Evolutionary conservation across 2,329 filamentous ascomycete species (phyloP).

Genomic region (Colletotrichum sp.): DNA sequence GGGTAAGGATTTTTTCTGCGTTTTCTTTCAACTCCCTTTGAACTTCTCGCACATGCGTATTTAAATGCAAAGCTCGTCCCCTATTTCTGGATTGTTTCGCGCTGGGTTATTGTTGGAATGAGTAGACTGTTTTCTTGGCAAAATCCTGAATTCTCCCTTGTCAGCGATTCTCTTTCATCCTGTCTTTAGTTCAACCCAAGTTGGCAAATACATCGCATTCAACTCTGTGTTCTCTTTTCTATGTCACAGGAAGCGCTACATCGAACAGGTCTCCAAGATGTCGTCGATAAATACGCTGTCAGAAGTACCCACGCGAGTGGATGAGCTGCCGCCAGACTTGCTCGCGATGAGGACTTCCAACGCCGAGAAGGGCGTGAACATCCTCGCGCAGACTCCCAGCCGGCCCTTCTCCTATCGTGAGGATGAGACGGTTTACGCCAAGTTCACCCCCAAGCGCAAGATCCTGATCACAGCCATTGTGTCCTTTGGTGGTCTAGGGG

Average conservation of each 20-base stretch:
- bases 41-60: background rate
- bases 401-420: constrained; percentile 13
- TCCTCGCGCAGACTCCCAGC: constrained; percentile 12
- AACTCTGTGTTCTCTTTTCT: background rate
- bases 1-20: background rate
- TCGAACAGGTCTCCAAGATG: background rate
- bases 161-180: background rate
- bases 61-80: constrained; percentile 1
- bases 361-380: constrained; percentile 19
- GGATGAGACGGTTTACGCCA: constrained; percentile 23
- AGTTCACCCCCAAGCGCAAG: constrained; percentile 27
- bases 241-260: background rate
- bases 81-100: background rate
- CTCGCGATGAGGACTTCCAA: constrained; percentile 9
- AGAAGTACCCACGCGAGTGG: constrained; percentile 4
- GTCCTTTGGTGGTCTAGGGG: constrained; percentile 8
- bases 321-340: constrained; percentile 1
- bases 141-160: background rate
- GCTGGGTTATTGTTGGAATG: background rate
- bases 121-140: background rate
- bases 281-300: constrained; percentile 12
- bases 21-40: background rate
- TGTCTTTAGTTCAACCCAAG: background rate
- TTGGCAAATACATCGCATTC: background rate
- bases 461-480: constrained; percentile 26